These are phyloP conservation scores for Pseudoperonospora humuli DNA, from an alignment of 352 stramenopile genomes.

Conservation along the genomic window DNA sequence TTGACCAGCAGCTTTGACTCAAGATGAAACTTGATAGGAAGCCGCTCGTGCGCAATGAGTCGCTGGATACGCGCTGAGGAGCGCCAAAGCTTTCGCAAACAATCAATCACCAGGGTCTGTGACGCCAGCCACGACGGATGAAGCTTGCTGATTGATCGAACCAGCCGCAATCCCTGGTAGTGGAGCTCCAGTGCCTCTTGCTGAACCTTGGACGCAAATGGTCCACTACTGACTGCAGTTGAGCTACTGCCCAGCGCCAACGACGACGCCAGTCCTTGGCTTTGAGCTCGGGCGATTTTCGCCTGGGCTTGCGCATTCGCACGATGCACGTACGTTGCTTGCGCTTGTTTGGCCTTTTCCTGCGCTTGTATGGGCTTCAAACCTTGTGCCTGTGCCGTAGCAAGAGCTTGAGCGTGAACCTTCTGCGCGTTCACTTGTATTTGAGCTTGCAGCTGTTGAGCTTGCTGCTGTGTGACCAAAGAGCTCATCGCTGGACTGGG, in stretches of 20 bases:
- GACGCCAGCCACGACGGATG: conserved; percentile 86
- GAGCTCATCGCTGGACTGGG: conserved; percentile 42
- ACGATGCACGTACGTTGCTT: conserved; percentile 80
- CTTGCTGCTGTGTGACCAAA: conserved; percentile 70
- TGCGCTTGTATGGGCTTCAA: conserved; percentile 82
- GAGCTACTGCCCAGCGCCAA: conserved; percentile 18
- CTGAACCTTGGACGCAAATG: conserved; percentile 71
- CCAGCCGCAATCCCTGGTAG: conserved; percentile 89
- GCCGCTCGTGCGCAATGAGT: conserved; percentile 54
- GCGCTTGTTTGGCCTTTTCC: conserved; percentile 86
- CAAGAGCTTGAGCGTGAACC: conserved; percentile 82
- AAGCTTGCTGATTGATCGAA: conserved; percentile 87
- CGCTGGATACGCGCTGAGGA: conserved; percentile 75
- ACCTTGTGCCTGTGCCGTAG: conserved; percentile 75
- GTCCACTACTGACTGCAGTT: conserved; percentile 14
- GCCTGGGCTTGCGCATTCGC: conserved; percentile 83
- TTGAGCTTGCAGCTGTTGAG: conserved; percentile 78
- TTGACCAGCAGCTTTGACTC: conserved; percentile 93
- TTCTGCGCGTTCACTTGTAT: conserved; percentile 88
- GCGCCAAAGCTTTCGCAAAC: conserved; percentile 92
- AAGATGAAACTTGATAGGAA: conserved; percentile 89
- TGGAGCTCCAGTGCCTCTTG: conserved; percentile 91
- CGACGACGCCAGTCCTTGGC: conserved; percentile 37
- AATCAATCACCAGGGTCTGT: conserved; percentile 86
- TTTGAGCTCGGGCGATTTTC: conserved; percentile 76